Conservation (phyloP, 306 rosid species). For the Luffa aegyptiaca region DNA sequence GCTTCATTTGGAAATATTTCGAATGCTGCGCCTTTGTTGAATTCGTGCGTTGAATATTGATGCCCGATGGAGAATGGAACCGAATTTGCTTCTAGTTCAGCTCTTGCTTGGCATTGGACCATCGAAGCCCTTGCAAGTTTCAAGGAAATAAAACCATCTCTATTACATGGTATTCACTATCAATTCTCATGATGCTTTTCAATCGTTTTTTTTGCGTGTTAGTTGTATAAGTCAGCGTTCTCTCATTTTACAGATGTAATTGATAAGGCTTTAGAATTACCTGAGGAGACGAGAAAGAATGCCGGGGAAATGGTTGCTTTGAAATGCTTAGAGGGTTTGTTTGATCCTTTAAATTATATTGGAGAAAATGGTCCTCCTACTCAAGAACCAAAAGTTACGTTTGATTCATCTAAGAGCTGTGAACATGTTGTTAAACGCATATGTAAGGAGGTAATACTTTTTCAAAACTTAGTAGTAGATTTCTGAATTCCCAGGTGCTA, state of each 20-base stretch:
- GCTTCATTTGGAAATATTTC: not conserved
- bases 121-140: conserved; percentile 50
- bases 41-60: not conserved
- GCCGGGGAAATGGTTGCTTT: conserved; percentile 51
- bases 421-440: conserved; percentile 40
- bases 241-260: conserved; percentile 32
- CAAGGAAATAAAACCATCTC: conserved; percentile 21
- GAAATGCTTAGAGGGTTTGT: conserved; percentile 58
- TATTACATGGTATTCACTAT: conserved; percentile 32
- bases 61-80: conserved; percentile 17
- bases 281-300: conserved; percentile 21
- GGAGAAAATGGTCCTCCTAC: conserved; percentile 14
- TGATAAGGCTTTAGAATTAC: conserved; percentile 29
- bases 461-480: not conserved
- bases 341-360: conserved; percentile 11
- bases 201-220: not conserved
- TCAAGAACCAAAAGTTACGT: conserved; percentile 25
- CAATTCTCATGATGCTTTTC: not conserved
- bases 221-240: not conserved
- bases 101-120: conserved; percentile 55
- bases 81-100: conserved; percentile 13
- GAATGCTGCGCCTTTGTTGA: not conserved
- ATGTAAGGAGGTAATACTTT: conserved; percentile 32
- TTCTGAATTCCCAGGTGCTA: not conserved
- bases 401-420: conserved; percentile 36